These are phyloP conservation scores for Hibiscus mutabilis DNA, from an alignment of 345 rosid genomes.

Conservation along the genomic window DNA sequence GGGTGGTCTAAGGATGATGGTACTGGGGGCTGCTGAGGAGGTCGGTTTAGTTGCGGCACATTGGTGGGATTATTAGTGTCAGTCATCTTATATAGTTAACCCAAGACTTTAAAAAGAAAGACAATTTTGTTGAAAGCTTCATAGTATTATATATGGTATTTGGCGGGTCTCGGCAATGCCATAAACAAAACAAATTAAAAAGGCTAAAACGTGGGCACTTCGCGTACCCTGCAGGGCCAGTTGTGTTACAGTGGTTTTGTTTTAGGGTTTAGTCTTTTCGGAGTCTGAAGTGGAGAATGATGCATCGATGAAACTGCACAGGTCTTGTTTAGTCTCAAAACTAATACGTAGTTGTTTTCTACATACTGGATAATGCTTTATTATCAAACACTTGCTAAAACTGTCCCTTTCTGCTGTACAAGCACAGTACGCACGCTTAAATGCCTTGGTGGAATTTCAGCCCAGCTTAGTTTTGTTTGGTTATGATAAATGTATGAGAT, in stretches of 20 bases:
- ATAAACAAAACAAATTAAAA: neutral
- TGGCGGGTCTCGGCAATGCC: neutral
- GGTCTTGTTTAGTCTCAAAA: neutral
- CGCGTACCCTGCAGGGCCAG: slow-evolving; percentile 18
- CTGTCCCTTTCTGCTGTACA: neutral
- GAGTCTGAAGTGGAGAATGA: neutral
- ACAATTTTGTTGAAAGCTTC: neutral
- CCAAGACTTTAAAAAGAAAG: neutral
- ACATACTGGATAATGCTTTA: too few species aligned
- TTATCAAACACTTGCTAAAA: neutral
- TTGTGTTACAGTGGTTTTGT: neutral
- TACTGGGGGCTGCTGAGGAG: slow-evolving; percentile 8
- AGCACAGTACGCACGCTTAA: neutral
- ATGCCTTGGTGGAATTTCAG: neutral
- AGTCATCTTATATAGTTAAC: slow-evolving; percentile 21
- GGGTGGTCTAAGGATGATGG: slow-evolving; percentile 19
- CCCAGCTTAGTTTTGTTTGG: neutral
- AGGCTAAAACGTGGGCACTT: slow-evolving; percentile 42
- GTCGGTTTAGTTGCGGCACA: slow-evolving; percentile 21
- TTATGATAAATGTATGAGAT: too few species aligned
- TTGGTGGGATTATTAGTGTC: slow-evolving; percentile 28
- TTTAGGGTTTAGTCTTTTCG: neutral
- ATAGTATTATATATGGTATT: neutral
- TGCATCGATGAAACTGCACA: neutral
- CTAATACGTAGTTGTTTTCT: neutral